Conservation (phyloP, 2,329 filamentous ascomycete genomes). For the Calonectria naviculata region DNA sequence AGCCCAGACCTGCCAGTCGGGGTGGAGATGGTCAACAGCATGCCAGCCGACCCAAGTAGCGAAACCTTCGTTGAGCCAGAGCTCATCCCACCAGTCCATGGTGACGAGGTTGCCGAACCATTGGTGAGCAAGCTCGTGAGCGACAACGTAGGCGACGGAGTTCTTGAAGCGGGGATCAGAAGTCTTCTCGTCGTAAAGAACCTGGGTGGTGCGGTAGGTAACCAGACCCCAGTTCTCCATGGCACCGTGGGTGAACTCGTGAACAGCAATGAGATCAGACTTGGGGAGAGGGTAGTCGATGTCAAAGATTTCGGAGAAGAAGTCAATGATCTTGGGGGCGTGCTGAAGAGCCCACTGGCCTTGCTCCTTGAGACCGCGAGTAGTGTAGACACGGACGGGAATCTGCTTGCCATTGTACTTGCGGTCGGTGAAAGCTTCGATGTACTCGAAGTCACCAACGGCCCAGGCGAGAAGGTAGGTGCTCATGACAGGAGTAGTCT, state of each 20-base stretch:
- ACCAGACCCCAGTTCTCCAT: conserved; percentile 99
- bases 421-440: conserved; percentile 90
- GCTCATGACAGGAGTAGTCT: conserved; percentile 89
- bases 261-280: conserved; percentile 88
- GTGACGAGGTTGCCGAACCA: conserved; percentile 97
- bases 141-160: conserved; percentile 94
- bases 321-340: conserved; percentile 93
- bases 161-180: conserved; percentile 94
- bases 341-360: conserved; percentile 90
- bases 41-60: conserved; percentile 99
- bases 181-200: conserved; percentile 94
- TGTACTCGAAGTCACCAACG: conserved; percentile 95
- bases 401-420: conserved; percentile 92
- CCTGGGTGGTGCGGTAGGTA: conserved; percentile 93
- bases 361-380: conserved; percentile 92
- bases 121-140: conserved; percentile 96
- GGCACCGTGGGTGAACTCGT: conserved; percentile 89
- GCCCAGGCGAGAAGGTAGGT: conserved; percentile 94
- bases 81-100: conserved; percentile 96
- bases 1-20: conserved; percentile 97
- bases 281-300: conserved; percentile 96
- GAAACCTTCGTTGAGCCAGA: conserved; percentile 96
- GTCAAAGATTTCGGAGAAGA: conserved; percentile 94
- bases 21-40: conserved; percentile 89
- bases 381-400: conserved; percentile 96